These are phyloP conservation scores for Ceratopteris richardii DNA, from an alignment of 75 land plant genomes.

Conservation along the genomic window DNA sequence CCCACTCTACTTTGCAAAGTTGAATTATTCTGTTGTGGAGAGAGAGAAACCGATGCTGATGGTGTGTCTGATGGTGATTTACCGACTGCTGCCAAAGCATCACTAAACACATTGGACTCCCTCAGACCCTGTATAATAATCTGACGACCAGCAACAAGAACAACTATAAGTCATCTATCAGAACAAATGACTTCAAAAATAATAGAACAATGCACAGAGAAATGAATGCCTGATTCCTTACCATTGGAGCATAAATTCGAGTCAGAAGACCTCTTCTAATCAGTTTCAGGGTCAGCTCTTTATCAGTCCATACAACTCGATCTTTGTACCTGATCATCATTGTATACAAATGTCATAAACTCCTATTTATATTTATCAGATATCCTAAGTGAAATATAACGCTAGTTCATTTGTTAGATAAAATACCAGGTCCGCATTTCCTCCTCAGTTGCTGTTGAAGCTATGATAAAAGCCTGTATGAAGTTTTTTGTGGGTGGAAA, in stretches of 20 bases:
- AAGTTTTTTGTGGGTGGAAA: not conserved
- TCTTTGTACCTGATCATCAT: slow-evolving; percentile 78
- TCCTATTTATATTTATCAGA: too few species aligned
- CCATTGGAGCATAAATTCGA: slow-evolving; percentile 88
- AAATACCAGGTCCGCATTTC: slow-evolving; percentile 85
- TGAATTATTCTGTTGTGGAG: too few species aligned
- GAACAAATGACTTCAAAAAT: too few species aligned
- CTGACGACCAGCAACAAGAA: slow-evolving; percentile 7
- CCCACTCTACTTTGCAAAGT: too few species aligned
- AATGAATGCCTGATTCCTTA: slow-evolving; percentile 17
- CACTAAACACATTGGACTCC: slow-evolving; percentile 30
- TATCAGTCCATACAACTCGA: slow-evolving; percentile 86
- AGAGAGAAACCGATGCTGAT: too few species aligned
- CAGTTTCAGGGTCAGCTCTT: slow-evolving; percentile 58
- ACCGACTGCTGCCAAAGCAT: slow-evolving; percentile 20
- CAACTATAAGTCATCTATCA: not conserved
- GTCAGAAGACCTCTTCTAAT: slow-evolving; percentile 83
- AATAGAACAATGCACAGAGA: too few species aligned
- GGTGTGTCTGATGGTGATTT: too few species aligned
- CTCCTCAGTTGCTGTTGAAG: slow-evolving; percentile 92
- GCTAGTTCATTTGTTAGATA: too few species aligned
- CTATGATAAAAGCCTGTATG: slow-evolving; percentile 91
- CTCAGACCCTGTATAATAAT: slow-evolving; percentile 38
- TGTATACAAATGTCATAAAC: too few species aligned
- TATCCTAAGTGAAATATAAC: not conserved